A percentile compares a stretch with the other conserved stretches of the same genome.
phyloP scores from a whole-genome alignment of 1,284 basidiomycete genomes.

The Microbotryum saponariae region DNA sequence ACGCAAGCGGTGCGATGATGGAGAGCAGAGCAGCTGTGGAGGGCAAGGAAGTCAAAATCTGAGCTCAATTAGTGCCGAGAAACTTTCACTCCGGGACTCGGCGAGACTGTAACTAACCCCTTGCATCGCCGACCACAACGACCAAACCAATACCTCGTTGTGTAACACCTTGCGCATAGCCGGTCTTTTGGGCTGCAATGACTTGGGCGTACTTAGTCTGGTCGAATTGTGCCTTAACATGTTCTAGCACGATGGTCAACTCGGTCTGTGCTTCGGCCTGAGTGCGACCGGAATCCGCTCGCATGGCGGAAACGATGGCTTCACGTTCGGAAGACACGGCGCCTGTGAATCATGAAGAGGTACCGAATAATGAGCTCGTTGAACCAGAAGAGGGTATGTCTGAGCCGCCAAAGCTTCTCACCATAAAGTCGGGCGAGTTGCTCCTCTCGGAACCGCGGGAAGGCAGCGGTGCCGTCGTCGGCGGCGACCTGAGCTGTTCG shows the following conservation, averaged over 20 bases:
- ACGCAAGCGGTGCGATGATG: not conserved
- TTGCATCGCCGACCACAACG: not conserved
- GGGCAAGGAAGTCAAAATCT: not conserved
- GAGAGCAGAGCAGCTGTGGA: constrained; percentile 4
- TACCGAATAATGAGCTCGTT: not conserved
- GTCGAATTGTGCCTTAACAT: constrained; percentile 1
- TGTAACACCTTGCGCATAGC: not conserved
- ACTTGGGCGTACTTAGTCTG: not conserved
- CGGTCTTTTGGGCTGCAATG: not conserved
- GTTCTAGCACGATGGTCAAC: not conserved
- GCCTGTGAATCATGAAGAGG: not conserved
- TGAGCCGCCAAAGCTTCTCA: not conserved
- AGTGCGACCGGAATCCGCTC: not conserved
- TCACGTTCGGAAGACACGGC: not conserved
- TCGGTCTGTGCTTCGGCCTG: constrained; percentile 1
- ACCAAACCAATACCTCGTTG: not conserved
- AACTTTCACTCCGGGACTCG: not conserved
- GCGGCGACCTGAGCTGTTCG: not conserved
- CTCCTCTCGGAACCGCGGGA: constrained; percentile 4
- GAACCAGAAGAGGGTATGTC: not conserved
- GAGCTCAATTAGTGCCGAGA: not conserved
- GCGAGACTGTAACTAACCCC: not conserved
- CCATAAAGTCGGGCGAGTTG: constrained; percentile 8
- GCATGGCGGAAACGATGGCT: not conserved
- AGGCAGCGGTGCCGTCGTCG: not conserved